Conservation (phyloP, 306 rosid species). For the Pueraria montana region DNA sequence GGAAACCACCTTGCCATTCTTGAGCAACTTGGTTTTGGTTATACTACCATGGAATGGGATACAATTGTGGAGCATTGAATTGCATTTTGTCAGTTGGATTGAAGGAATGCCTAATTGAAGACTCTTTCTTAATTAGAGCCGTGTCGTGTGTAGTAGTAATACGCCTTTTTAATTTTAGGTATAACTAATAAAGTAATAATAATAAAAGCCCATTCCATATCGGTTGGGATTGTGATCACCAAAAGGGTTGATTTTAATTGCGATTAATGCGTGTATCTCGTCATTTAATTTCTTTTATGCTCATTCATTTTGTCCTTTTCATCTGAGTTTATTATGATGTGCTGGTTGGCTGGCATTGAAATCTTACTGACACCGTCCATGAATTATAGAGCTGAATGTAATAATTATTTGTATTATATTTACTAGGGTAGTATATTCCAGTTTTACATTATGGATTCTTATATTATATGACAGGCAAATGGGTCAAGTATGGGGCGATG, state of each 20-base stretch:
- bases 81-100: constrained; percentile 41
- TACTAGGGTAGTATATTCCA: constrained; percentile 10
- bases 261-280: constrained; percentile 28
- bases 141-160: constrained; percentile 4
- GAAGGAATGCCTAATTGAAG: constrained; percentile 7
- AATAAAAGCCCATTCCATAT: constrained; percentile 29
- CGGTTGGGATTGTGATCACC: constrained; percentile 35
- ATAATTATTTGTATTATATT: no score
- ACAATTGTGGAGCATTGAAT: constrained; percentile 11
- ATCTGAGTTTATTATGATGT: not conserved
- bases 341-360: not conserved
- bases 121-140: constrained; percentile 22
- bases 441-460: constrained; percentile 35
- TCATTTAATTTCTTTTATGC: constrained; percentile 8
- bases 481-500: constrained; percentile 89
- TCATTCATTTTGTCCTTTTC: not conserved
- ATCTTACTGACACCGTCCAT: not conserved
- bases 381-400: constrained; percentile 3
- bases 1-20: constrained; percentile 34
- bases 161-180: constrained; percentile 36
- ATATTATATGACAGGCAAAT: constrained; percentile 67
- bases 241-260: constrained; percentile 25
- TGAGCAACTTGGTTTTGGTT: constrained; percentile 9
- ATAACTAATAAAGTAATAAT: no score
- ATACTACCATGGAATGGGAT: constrained; percentile 11